A percentile compares a stretch with the other conserved stretches of the same genome.
Conservation (phyloP, 129 eudicot species). For the Arctium minus region DNA sequence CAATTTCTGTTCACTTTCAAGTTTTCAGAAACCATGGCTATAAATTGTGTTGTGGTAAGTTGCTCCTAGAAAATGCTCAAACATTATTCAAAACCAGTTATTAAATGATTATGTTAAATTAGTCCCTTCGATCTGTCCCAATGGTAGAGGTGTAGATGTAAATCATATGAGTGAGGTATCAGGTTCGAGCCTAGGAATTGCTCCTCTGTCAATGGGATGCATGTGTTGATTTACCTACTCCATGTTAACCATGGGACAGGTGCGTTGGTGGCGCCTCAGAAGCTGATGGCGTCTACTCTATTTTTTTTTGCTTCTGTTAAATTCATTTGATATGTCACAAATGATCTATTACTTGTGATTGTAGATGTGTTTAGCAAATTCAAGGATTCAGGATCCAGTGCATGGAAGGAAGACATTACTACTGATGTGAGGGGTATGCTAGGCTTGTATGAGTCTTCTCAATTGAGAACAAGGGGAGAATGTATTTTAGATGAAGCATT, state of each 20-base stretch:
- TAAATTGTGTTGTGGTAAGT: neutral
- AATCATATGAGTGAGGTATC: neutral
- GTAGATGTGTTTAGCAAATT: slow-evolving; percentile 24
- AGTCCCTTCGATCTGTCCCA: neutral
- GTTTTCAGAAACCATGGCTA: neutral
- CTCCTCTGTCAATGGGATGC: neutral
- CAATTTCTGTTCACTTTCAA: neutral
- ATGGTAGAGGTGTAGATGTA: neutral
- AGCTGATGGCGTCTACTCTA: neutral
- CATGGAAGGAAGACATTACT: neutral
- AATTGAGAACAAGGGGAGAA: slow-evolving; percentile 29
- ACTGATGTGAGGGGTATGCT: slow-evolving; percentile 27
- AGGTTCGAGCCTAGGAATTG: neutral
- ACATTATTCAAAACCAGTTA: neutral
- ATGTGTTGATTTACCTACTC: neutral
- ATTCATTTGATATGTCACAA: neutral
- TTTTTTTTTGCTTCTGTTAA: neutral
- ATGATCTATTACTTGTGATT: neutral
- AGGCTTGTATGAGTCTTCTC: slow-evolving; percentile 45
- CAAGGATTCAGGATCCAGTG: slow-evolving; percentile 5
- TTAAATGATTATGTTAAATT: neutral
- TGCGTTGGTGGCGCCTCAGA: neutral
- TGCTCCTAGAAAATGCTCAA: neutral
- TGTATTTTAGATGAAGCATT: slow-evolving; percentile 31
- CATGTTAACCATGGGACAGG: neutral